Percentiles rank a stretch among this genome's conserved stretches.
Evolutionary conservation across 2,329 filamentous ascomycete genomes (phyloP).

Genomic region (Thelonectria discophora): DNA sequence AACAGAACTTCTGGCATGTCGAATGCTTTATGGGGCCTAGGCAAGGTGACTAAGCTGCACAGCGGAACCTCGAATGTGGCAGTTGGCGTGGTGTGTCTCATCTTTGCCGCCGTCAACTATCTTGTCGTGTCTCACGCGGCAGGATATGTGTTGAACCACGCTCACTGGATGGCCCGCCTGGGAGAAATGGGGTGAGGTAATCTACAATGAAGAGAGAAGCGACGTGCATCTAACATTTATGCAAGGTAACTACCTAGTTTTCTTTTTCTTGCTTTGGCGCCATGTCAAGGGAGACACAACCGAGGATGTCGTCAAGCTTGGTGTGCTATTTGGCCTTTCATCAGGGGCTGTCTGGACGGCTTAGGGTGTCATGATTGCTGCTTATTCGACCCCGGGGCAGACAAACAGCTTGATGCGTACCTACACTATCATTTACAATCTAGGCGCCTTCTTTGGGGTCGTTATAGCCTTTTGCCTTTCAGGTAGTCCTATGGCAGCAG

Average conservation of each 20-base stretch:
- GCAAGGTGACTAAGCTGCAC: slow-evolving; percentile 1
- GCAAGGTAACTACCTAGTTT: slow-evolving; percentile 7
- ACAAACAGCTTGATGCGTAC: slow-evolving; percentile 1
- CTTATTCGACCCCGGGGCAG: neutral
- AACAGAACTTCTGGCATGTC: slow-evolving; percentile 7
- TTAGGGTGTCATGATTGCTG: slow-evolving; percentile 5
- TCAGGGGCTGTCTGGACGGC: slow-evolving; percentile 5
- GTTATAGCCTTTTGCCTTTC: neutral
- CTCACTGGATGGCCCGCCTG: neutral
- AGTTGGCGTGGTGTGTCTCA: neutral
- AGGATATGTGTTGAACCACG: too few relatives aligned
- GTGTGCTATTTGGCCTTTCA: neutral
- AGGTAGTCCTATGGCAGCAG: neutral
- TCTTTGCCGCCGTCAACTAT: neutral
- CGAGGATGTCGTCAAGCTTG: slow-evolving; percentile 1
- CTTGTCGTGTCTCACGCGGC: too few relatives aligned
- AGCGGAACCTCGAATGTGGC: slow-evolving; percentile 1
- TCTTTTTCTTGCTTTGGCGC: slow-evolving; percentile 7
- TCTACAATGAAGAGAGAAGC: too few relatives aligned
- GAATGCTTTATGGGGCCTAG: slow-evolving; percentile 8
- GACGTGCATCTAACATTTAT: neutral
- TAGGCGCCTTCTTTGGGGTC: neutral
- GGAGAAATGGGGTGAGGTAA: neutral
- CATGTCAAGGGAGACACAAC: neutral
- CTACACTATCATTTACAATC: slow-evolving; percentile 8